Evolutionary conservation across 1,284 basidiomycete genomes (phyloP).

Genomic region (Ustilago sp.): DNA sequence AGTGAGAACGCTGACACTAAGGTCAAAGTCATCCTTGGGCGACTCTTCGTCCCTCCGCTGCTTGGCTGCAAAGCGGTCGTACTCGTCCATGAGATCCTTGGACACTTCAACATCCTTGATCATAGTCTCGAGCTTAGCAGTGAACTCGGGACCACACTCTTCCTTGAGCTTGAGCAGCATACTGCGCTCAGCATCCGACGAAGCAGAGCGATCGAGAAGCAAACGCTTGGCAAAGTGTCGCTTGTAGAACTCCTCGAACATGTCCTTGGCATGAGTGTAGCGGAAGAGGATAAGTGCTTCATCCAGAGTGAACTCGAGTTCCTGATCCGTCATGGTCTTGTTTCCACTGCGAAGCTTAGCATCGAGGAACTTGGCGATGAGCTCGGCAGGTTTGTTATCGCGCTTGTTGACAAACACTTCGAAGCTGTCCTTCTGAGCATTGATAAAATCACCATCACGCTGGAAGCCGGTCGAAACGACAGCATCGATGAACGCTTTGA

Average conservation of each 20-base stretch:
- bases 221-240: slow-evolving; percentile 88
- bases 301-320: slow-evolving; percentile 80
- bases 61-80: slow-evolving; percentile 70
- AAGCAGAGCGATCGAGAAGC: slow-evolving; percentile 85
- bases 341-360: slow-evolving; percentile 86
- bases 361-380: slow-evolving; percentile 93
- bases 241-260: slow-evolving; percentile 86
- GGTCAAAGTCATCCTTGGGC: slow-evolving; percentile 65
- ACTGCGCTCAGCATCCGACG: slow-evolving; percentile 87
- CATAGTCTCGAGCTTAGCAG: slow-evolving; percentile 86
- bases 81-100: slow-evolving; percentile 75
- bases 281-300: slow-evolving; percentile 85
- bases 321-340: slow-evolving; percentile 77
- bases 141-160: slow-evolving; percentile 89
- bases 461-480: slow-evolving; percentile 48
- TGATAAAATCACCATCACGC: slow-evolving; percentile 63
- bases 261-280: slow-evolving; percentile 75
- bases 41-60: slow-evolving; percentile 41
- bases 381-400: slow-evolving; percentile 89
- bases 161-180: slow-evolving; percentile 90
- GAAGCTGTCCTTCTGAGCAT: slow-evolving; percentile 78
- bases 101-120: slow-evolving; percentile 85
- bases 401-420: slow-evolving; percentile 83
- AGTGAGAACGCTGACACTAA: slow-evolving; percentile 74
- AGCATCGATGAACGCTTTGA: slow-evolving; percentile 53